These are phyloP conservation scores for Stachybotrys echinatus DNA, from an alignment of 2,329 filamentous ascomycete genomes.

Conservation along the genomic window DNA sequence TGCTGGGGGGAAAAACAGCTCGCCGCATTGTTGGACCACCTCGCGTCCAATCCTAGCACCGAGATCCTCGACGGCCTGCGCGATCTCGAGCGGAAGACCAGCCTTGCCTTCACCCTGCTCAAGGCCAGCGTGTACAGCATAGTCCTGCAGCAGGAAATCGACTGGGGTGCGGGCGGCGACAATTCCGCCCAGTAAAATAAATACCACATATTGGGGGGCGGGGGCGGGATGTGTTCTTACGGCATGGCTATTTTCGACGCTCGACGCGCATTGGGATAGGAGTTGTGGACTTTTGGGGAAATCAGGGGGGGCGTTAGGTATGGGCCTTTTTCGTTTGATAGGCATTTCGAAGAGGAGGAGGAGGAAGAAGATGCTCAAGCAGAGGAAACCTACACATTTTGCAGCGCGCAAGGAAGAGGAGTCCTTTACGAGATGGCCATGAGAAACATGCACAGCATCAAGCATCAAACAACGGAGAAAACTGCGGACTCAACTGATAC, in stretches of 20 bases:
- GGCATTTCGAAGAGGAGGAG: too few relatives aligned
- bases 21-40: slow-evolving; percentile 53
- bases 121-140: slow-evolving; percentile 99
- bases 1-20: slow-evolving; percentile 35
- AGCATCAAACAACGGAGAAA: too few relatives aligned
- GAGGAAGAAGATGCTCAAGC: too few relatives aligned
- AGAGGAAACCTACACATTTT: too few relatives aligned
- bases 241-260: too few relatives aligned
- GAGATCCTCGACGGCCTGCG: slow-evolving; percentile 83
- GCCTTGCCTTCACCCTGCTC: slow-evolving; percentile 87
- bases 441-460: too few relatives aligned
- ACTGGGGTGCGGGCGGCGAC: slow-evolving; percentile 61
- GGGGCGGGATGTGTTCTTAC: too few relatives aligned
- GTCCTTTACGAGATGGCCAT: too few relatives aligned
- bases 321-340: not conserved
- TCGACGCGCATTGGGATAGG: too few relatives aligned
- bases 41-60: slow-evolving; percentile 66
- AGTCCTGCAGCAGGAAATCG: slow-evolving; percentile 94
- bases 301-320: not conserved
- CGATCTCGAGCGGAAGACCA: slow-evolving; percentile 88
- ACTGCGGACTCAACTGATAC: not conserved
- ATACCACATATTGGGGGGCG: slow-evolving; percentile 22
- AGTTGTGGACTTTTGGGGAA: too few relatives aligned
- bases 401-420: too few relatives aligned
- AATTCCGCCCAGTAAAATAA: slow-evolving; percentile 36